A percentile compares a stretch with the other conserved stretches of the same genome.
These are phyloP conservation scores for Panus rudis DNA, from an alignment of 768 basidiomycete genomes.

Conservation along the genomic window DNA sequence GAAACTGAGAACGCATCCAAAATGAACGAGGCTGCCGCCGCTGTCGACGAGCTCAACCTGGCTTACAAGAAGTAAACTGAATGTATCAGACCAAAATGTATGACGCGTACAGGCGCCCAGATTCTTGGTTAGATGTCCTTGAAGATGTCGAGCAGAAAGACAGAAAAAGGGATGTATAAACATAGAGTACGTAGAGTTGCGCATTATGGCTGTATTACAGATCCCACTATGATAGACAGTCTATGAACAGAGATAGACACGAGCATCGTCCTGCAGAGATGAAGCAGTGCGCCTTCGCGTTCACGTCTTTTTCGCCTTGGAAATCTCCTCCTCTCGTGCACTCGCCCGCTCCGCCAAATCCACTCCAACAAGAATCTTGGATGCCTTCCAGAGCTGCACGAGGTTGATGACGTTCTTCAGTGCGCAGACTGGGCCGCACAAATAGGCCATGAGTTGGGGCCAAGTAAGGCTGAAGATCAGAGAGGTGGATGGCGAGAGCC, in stretches of 20 bases:
- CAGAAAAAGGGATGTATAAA: too few relatives aligned
- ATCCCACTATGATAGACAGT: too few relatives aligned
- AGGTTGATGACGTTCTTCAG: conserved; percentile 90
- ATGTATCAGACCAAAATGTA: too few relatives aligned
- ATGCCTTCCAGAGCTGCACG: conserved; percentile 98
- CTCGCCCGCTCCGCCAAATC: conserved; percentile 81
- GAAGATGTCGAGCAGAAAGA: too few relatives aligned
- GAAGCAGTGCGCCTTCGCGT: too few relatives aligned
- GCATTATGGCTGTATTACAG: too few relatives aligned
- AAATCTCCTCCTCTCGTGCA: conserved; percentile 38
- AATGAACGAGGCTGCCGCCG: conserved; percentile 7
- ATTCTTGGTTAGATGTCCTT: too few relatives aligned
- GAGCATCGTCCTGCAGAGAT: too few relatives aligned
- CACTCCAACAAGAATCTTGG: conserved; percentile 89
- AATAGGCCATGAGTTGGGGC: conserved; percentile 61
- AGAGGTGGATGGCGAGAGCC: conserved; percentile 11
- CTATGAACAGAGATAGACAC: too few relatives aligned
- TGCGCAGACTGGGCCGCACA: conserved; percentile 61
- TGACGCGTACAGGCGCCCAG: too few relatives aligned
- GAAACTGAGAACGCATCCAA: conserved; percentile 32
- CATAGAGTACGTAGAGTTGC: too few relatives aligned
- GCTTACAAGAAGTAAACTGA: too few relatives aligned
- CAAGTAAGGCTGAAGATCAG: conserved; percentile 49
- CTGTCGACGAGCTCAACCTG: conserved; percentile 7
- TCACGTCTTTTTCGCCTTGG: conserved; percentile 13